These are phyloP conservation scores for Cerrena zonata DNA, from an alignment of 1,284 basidiomycete genomes.

Conservation along the genomic window DNA sequence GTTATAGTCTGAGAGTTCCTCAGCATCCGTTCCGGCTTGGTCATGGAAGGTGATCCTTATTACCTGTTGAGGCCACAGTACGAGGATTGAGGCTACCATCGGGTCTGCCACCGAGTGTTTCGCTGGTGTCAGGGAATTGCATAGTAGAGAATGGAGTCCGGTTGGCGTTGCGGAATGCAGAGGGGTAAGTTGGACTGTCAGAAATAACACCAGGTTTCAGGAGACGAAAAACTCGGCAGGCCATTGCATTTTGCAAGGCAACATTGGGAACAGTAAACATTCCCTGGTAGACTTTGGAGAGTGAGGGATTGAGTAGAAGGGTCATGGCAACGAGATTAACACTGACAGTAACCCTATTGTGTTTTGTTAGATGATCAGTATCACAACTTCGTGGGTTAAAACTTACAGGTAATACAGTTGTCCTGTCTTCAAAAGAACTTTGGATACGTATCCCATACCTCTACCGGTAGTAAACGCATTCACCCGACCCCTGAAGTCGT, in stretches of 20 bases:
- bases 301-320: not conserved
- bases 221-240: slow-evolving; percentile 1
- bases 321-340: not conserved
- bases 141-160: too few species aligned
- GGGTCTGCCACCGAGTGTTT: too few species aligned
- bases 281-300: not conserved
- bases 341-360: not conserved
- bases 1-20: too few species aligned
- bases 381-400: not conserved
- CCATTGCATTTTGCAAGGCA: slow-evolving; percentile 3
- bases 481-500: not conserved
- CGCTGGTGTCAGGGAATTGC: too few species aligned
- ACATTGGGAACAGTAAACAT: not conserved
- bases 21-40: too few species aligned
- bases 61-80: too few species aligned
- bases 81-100: too few species aligned
- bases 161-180: too few species aligned
- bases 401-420: slow-evolving; percentile 1
- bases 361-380: not conserved
- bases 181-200: too few species aligned
- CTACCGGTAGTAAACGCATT: slow-evolving; percentile 3
- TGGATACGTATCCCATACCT: slow-evolving; percentile 6
- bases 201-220: slow-evolving; percentile 3
- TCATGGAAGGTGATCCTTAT: too few species aligned
- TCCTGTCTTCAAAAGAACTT: slow-evolving; percentile 1